Conservation (phyloP, 139 green algal genomes). For the Marvania coccoides region DNA sequence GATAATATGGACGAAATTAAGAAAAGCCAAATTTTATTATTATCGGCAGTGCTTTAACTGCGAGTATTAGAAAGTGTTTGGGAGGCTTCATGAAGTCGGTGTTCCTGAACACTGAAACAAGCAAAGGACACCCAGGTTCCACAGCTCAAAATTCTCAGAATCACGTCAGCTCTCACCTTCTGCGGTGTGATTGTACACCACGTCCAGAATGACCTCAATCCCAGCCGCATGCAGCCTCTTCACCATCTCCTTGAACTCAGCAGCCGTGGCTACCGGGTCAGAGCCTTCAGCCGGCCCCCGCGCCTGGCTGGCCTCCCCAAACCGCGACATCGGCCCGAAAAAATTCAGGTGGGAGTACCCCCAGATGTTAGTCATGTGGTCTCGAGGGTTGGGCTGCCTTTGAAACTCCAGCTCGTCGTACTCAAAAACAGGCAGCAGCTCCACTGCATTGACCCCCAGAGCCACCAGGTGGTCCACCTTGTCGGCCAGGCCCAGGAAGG, state of each 20-base stretch:
- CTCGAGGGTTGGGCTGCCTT: constrained; percentile 64
- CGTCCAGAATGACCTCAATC: constrained; percentile 89
- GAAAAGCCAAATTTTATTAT: too few relatives aligned
- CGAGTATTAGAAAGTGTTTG: too few relatives aligned
- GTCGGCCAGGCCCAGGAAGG: constrained; percentile 62
- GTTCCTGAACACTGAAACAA: too few relatives aligned
- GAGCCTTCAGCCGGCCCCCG: constrained; percentile 12
- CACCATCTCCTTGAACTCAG: constrained; percentile 91
- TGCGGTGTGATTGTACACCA: constrained; percentile 94
- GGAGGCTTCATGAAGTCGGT: too few relatives aligned
- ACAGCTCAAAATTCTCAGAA: too few relatives aligned
- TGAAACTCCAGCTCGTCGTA: constrained; percentile 93
- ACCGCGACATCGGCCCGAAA: constrained; percentile 76
- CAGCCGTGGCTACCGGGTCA: constrained; percentile 49
- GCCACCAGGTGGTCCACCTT: constrained; percentile 72
- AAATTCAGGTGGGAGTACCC: constrained; percentile 87
- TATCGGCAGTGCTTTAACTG: too few relatives aligned
- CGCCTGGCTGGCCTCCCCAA: constrained; percentile 10
- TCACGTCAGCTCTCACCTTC: constrained; percentile 43
- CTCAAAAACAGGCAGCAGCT: constrained; percentile 91
- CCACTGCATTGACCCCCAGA: constrained; percentile 83
- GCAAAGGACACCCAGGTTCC: too few relatives aligned
- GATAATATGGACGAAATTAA: too few relatives aligned
- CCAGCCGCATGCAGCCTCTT: constrained; percentile 57
- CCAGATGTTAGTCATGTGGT: constrained; percentile 87